These are phyloP conservation scores for Deinandra increscens DNA, from an alignment of 129 eudicot species.

Conservation along the genomic window DNA sequence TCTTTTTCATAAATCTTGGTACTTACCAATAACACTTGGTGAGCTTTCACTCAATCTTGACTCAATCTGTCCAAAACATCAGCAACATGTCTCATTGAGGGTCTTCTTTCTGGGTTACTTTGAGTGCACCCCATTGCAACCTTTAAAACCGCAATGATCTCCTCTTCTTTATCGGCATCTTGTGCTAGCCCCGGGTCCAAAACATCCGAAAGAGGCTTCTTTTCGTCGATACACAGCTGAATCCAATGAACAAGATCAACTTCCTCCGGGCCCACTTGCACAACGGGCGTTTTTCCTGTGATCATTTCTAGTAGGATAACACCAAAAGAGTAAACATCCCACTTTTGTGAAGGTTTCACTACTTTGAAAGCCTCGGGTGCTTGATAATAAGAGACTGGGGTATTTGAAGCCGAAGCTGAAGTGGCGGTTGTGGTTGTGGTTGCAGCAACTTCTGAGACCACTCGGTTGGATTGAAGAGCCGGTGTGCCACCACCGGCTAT, in stretches of 20 bases:
- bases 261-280: constrained; percentile 70
- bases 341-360: constrained; percentile 93
- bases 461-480: constrained; percentile 56
- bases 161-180: constrained; percentile 85
- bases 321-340: constrained; percentile 94
- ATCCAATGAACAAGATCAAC: constrained; percentile 86
- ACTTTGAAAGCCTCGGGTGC: constrained; percentile 92
- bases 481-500: constrained; percentile 85
- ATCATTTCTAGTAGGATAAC: constrained; percentile 81
- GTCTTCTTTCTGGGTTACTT: constrained; percentile 78
- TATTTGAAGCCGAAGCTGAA: constrained; percentile 31
- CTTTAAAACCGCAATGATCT: constrained; percentile 76
- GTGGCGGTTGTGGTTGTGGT: constrained; percentile 29
- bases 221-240: constrained; percentile 87
- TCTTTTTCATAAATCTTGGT: background rate
- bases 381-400: constrained; percentile 49
- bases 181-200: constrained; percentile 59
- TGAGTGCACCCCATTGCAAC: constrained; percentile 89
- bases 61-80: constrained; percentile 70
- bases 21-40: background rate
- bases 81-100: constrained; percentile 78
- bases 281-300: constrained; percentile 63
- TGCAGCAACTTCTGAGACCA: constrained; percentile 46
- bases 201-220: constrained; percentile 83
- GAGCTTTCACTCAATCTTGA: constrained; percentile 27